Base-by-base conservation (phyloP, 257 asterid genomes). In the Orobanche coerulescens region DNA sequence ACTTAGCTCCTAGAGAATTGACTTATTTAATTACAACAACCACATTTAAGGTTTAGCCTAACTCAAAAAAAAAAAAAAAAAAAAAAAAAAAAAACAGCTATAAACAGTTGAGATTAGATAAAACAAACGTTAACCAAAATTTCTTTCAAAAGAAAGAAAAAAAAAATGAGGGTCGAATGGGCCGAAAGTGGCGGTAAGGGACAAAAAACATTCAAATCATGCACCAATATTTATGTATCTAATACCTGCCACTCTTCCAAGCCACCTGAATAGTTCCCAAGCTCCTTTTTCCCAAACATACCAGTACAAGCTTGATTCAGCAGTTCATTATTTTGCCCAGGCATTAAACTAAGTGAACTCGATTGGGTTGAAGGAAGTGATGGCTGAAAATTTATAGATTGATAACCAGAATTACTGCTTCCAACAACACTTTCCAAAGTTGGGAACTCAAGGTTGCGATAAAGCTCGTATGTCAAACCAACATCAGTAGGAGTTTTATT, bases 161-260 rank as follows among this genome's bases (percentile, higher is more conserved):
- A n/a, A n/a, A n/a, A n/a, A n/a, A n/a, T n/a, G n/a, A n/a, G n/a
- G n/a, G n/a, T n/a, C n/a, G n/a, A n/a, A n/a, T n/a, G n/a, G n/a
- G n/a, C n/a, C n/a, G n/a, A n/a, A n/a, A n/a, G n/a, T n/a, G n/a
- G n/a, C n/a, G n/a, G n/a, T n/a, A n/a, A n/a, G n/a, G n/a, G n/a
- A n/a, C n/a, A 65, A 16, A 24, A 22, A 30, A 31, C 55, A 31
- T 22, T 16, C 13, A 14, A 48, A 52, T 26, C 42, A 68, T 67
- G 68, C 20, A 50, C 24, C 30, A 34, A 36, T 2, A 54, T 24
- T 39, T 74, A 59, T 36, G 50, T 20, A 14, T 62, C 20, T 22
- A 39, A 39, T 80, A 88, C 98, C 94, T 88, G 92, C 90, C 91
- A 82, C 66, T 76, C 82, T 58, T 78, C 84, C 71, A 76, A 55